These are phyloP conservation scores for Penicillium sp. DNA, from an alignment of 2,329 filamentous ascomycete species.

Conservation along the genomic window DNA sequence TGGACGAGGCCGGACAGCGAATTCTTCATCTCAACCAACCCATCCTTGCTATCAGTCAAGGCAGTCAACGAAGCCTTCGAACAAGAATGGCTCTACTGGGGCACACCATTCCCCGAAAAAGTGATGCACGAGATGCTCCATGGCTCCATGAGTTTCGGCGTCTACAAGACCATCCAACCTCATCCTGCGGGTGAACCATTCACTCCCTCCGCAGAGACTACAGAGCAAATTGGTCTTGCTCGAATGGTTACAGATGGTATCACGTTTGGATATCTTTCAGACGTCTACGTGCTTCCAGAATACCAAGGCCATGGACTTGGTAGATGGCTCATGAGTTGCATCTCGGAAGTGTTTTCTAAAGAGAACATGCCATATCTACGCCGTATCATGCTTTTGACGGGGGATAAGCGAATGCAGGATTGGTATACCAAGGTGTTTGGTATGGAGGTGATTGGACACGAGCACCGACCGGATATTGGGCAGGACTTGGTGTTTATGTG, in stretches of 20 bases:
- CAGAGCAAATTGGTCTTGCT: slow-evolving; percentile 62
- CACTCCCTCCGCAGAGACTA: slow-evolving; percentile 21
- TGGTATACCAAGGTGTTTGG: slow-evolving; percentile 33
- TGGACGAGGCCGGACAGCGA: slow-evolving; percentile 26
- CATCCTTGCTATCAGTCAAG: slow-evolving; percentile 25
- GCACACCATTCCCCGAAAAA: slow-evolving; percentile 25
- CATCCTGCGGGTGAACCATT: neutral
- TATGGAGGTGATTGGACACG: slow-evolving; percentile 32
- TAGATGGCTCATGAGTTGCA: slow-evolving; percentile 67
- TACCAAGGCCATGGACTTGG: slow-evolving; percentile 69
- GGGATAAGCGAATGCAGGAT: slow-evolving; percentile 26
- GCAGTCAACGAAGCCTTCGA: slow-evolving; percentile 30
- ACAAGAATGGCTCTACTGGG: slow-evolving; percentile 29
- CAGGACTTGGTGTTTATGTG: slow-evolving; percentile 30
- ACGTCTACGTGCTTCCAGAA: slow-evolving; percentile 68
- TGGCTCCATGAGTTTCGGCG: slow-evolving; percentile 31
- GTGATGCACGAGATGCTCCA: slow-evolving; percentile 30
- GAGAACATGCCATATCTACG: slow-evolving; percentile 65
- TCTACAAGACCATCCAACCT: slow-evolving; percentile 22
- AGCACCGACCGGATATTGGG: slow-evolving; percentile 26
- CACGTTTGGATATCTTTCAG: slow-evolving; percentile 72
- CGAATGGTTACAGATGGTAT: slow-evolving; percentile 73
- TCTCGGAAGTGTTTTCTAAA: slow-evolving; percentile 60
- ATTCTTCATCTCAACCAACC: slow-evolving; percentile 31
- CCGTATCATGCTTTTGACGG: slow-evolving; percentile 58